phyloP scores from a whole-genome alignment of 192 early-diverging fungal species.

The Linnemannia exigua region DNA sequence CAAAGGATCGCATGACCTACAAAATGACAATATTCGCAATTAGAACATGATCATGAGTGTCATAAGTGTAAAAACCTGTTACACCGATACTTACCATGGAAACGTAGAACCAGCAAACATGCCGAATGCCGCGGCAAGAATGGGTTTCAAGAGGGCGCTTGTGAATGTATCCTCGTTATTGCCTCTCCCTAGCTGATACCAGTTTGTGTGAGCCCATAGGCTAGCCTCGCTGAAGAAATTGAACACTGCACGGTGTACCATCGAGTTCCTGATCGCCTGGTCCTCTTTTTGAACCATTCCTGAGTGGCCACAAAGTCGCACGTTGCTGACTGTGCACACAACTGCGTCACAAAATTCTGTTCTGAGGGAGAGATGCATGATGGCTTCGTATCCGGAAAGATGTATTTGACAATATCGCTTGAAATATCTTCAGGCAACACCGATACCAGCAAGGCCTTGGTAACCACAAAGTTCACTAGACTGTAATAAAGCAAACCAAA shows the following conservation, averaged over 20 bases:
- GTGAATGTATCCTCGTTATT: slow-evolving; percentile 22
- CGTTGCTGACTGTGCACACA: neutral
- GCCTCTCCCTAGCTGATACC: slow-evolving; percentile 17
- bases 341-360: neutral
- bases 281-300: neutral
- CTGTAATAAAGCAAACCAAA: neutral
- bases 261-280: neutral
- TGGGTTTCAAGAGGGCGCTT: slow-evolving; percentile 10
- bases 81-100: slow-evolving; percentile 21
- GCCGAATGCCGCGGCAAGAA: slow-evolving; percentile 18
- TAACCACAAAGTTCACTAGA: neutral
- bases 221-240: slow-evolving; percentile 11
- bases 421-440: neutral
- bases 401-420: neutral
- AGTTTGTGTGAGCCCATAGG: slow-evolving; percentile 21
- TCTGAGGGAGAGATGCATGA: neutral
- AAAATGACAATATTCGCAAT: slow-evolving; percentile 9
- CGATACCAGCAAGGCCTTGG: neutral
- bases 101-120: slow-evolving; percentile 19
- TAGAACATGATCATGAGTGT: neutral
- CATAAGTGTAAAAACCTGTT: too few relatives aligned
- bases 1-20: slow-evolving; percentile 3
- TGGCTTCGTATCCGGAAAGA: neutral
- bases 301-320: neutral
- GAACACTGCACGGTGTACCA: slow-evolving; percentile 11